Conservation (phyloP, 2,329 filamentous ascomycete genomes). For the Fusarium decemcellulare region DNA sequence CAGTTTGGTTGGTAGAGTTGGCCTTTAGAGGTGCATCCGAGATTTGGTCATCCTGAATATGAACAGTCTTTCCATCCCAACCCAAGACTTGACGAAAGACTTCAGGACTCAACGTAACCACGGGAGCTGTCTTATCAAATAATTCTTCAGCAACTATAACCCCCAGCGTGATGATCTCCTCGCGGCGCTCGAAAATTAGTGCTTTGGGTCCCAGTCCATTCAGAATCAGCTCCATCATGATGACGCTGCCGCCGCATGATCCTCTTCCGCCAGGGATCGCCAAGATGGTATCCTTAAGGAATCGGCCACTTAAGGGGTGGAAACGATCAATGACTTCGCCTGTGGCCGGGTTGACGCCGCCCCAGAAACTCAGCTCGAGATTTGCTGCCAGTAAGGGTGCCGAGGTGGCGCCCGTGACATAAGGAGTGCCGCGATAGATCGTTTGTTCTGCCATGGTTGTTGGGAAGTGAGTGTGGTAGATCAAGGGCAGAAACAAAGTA, state of each 20-base stretch:
- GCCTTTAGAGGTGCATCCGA: constrained; percentile 3
- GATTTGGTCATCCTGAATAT: constrained; percentile 14
- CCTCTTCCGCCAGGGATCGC: constrained; percentile 25
- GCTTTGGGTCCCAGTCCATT: constrained; percentile 15
- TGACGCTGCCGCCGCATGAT: constrained; percentile 20
- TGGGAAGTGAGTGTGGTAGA: no score
- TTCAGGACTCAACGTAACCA: neutral
- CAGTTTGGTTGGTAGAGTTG: neutral
- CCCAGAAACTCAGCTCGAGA: constrained; percentile 27
- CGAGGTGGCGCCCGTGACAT: constrained; percentile 7
- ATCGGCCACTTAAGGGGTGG: constrained; percentile 9
- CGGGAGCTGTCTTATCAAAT: constrained; percentile 11
- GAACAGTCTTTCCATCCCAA: neutral
- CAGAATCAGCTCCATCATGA: constrained; percentile 20
- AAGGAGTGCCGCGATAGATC: neutral
- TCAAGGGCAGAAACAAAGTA: no score
- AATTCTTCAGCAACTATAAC: constrained; percentile 22
- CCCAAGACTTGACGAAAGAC: constrained; percentile 6
- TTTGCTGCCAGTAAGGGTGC: constrained; percentile 6
- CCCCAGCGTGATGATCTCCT: constrained; percentile 26
- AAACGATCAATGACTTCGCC: constrained; percentile 28
- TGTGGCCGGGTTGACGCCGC: constrained; percentile 14
- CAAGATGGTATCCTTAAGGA: constrained; percentile 9
- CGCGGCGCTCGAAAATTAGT: constrained; percentile 15
- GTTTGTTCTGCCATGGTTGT: no score